These are phyloP conservation scores for Cordia subcordata DNA, from an alignment of 257 asterid species.

Conservation along the genomic window DNA sequence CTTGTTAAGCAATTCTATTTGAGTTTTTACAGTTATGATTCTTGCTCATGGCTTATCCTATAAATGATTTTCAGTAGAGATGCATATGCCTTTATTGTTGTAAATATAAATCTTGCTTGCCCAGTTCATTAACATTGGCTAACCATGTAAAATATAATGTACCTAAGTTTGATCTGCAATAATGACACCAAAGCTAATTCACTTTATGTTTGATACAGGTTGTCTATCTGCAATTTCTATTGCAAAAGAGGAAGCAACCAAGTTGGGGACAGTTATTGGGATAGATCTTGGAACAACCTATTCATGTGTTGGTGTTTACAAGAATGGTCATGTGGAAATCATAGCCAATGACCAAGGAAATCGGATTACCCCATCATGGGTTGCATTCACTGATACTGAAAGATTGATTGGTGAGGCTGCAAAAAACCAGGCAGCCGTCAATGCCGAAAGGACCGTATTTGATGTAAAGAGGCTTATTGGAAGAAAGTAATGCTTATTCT, in stretches of 20 bases:
- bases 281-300: conserved; percentile 94
- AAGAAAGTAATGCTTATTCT: conserved; percentile 56
- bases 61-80: too few species aligned
- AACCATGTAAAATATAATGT: neutral
- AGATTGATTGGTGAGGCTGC: conserved; percentile 97
- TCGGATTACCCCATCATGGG: conserved; percentile 96
- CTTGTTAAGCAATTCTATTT: too few species aligned
- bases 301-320: conserved; percentile 96
- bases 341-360: conserved; percentile 97
- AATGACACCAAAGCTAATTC: neutral
- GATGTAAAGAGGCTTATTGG: conserved; percentile 97
- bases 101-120: too few species aligned
- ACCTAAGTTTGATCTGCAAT: neutral
- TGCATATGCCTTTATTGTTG: too few species aligned
- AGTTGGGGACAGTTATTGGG: conserved; percentile 86
- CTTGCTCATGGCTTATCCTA: too few species aligned
- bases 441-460: conserved; percentile 80
- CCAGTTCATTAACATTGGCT: neutral
- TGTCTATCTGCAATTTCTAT: conserved; percentile 48
- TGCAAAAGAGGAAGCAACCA: conserved; percentile 73
- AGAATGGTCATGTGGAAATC: conserved; percentile 90
- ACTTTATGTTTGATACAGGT: conserved; percentile 36
- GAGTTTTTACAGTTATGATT: too few species aligned
- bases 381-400: conserved; percentile 79
- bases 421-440: conserved; percentile 88